A percentile compares a stretch with the other conserved stretches of the same genome.
These are phyloP conservation scores for Lactarius deliciosus DNA, from an alignment of 768 basidiomycete species.

Conservation along the genomic window DNA sequence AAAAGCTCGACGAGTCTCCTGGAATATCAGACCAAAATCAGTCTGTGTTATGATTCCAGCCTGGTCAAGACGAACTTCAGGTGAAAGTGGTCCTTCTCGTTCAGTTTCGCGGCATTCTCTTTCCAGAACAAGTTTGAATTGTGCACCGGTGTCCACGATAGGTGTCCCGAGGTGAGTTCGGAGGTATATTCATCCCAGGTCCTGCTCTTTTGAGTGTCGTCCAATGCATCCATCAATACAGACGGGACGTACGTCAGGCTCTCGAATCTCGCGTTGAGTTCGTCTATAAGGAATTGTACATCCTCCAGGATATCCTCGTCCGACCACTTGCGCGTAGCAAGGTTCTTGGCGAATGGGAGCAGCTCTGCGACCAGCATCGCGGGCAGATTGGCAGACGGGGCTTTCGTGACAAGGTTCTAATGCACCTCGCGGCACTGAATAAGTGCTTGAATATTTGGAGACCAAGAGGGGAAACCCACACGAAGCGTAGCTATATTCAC, in stretches of 20 bases:
- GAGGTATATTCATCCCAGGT: constrained; percentile 97
- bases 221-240: background rate
- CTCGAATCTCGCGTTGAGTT: constrained; percentile 81
- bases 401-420: constrained; percentile 88
- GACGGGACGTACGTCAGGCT: constrained; percentile 75
- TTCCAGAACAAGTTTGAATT: constrained; percentile 98
- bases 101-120: constrained; percentile 85
- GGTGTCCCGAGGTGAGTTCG: constrained; percentile 83
- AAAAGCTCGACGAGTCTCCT: constrained; percentile 77
- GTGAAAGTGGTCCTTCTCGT: constrained; percentile 80
- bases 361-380: constrained; percentile 89
- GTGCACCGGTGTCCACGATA: constrained; percentile 96
- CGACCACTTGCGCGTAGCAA: constrained; percentile 82
- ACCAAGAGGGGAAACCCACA: constrained; percentile 41
- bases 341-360: constrained; percentile 82
- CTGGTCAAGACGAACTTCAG: constrained; percentile 58
- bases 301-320: constrained; percentile 97
- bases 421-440: constrained; percentile 10
- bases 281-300: constrained; percentile 81
- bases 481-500: constrained; percentile 91
- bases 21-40: constrained; percentile 2
- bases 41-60: constrained; percentile 3
- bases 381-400: constrained; percentile 84
- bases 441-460: background rate
- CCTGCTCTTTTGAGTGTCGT: constrained; percentile 40